A percentile compares a stretch with the other conserved stretches of the same genome.
Evolutionary conservation across 202 grass and related monocot species (phyloP).

Genomic region (Bolboschoenoplectus hybrid): DNA sequence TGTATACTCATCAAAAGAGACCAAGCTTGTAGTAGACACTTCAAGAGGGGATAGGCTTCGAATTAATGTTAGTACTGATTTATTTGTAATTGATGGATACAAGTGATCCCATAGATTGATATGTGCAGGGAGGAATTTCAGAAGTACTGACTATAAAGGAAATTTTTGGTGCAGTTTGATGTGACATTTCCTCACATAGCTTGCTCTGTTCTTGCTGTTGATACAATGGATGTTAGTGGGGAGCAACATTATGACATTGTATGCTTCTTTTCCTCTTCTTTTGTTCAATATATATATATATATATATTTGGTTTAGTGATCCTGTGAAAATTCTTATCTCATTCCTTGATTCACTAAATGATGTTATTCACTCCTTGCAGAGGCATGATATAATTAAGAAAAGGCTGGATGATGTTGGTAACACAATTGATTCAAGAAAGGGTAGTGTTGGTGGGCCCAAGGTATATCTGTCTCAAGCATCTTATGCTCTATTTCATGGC

Average conservation of each 20-base stretch:
- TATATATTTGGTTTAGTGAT: slow-evolving; percentile 35
- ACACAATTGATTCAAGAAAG: slow-evolving; percentile 89
- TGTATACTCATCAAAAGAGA: slow-evolving; percentile 83
- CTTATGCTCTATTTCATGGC: slow-evolving; percentile 31
- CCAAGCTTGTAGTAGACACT: slow-evolving; percentile 92
- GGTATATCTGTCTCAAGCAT: slow-evolving; percentile 46
- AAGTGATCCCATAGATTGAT: not conserved
- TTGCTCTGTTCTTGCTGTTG: slow-evolving; percentile 94
- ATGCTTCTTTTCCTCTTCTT: slow-evolving; percentile 42
- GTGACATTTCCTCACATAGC: slow-evolving; percentile 84
- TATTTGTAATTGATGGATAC: not conserved
- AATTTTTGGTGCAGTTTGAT: slow-evolving; percentile 83
- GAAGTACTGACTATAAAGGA: not conserved
- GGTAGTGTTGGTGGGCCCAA: slow-evolving; percentile 81
- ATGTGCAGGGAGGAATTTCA: not conserved
- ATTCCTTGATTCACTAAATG: slow-evolving; percentile 28
- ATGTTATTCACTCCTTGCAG: slow-evolving; percentile 55
- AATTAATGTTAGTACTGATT: slow-evolving; percentile 72
- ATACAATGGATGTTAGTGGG: slow-evolving; percentile 97
- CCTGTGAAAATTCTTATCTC: slow-evolving; percentile 36
- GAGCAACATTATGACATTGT: slow-evolving; percentile 99
- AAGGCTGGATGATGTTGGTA: slow-evolving; percentile 81
- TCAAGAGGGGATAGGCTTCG: slow-evolving; percentile 96
- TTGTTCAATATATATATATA: slow-evolving; percentile 21
- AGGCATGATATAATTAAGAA: slow-evolving; percentile 97